A percentile compares a stretch with the other conserved stretches of the same genome.
phyloP scores from a whole-genome alignment of 2,329 filamentous ascomycete genomes.

The Phyllosticta citribraziliensis region DNA sequence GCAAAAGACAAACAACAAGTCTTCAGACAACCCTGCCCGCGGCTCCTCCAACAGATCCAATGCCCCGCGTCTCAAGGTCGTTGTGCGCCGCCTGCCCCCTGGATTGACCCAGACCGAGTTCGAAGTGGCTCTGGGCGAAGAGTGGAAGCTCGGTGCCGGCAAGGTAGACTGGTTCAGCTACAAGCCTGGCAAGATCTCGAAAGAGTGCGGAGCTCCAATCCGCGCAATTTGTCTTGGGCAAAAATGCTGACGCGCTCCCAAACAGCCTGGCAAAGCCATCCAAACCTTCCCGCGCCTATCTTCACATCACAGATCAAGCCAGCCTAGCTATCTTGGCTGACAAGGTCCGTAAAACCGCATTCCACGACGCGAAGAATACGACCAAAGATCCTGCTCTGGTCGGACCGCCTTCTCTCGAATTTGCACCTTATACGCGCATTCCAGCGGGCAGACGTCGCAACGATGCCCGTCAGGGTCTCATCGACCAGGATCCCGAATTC shows the following conservation, averaged over 20 bases:
- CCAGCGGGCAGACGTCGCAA: constrained; percentile 64
- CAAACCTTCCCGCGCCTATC: constrained; percentile 66
- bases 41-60: constrained; percentile 34
- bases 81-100: constrained; percentile 76
- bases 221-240: neutral
- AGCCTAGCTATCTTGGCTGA: constrained; percentile 60
- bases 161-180: constrained; percentile 80
- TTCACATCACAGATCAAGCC: constrained; percentile 67
- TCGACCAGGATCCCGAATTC: constrained; percentile 93
- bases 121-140: constrained; percentile 57
- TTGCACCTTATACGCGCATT: constrained; percentile 73
- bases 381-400: constrained; percentile 62
- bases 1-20: constrained; percentile 23
- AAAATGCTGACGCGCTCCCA: constrained; percentile 1
- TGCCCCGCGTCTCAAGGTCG: constrained; percentile 65
- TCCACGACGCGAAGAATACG: constrained; percentile 75
- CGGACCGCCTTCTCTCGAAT: constrained; percentile 71
- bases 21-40: constrained; percentile 19
- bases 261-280: constrained; percentile 74
- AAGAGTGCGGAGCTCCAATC: constrained; percentile 52
- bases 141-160: constrained; percentile 72
- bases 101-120: constrained; percentile 76
- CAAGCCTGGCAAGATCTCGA: constrained; percentile 65
- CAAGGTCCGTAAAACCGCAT: constrained; percentile 56
- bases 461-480: constrained; percentile 83